Evolutionary conservation across 1,284 basidiomycete genomes (phyloP).

Genomic region (Cutaneotrichosporon curvatum): DNA sequence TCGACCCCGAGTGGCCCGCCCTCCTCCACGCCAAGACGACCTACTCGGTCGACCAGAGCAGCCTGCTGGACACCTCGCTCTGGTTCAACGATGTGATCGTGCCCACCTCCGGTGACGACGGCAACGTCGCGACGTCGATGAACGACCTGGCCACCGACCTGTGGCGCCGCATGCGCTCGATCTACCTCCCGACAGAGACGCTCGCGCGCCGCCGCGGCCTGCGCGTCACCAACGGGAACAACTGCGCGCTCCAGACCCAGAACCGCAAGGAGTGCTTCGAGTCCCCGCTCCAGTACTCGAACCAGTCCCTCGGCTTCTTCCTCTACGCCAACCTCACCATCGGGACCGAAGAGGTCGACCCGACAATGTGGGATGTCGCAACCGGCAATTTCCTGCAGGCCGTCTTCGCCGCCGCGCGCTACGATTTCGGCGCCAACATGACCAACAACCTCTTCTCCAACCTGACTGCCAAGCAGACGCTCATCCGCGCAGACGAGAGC

Average conservation of each 20-base stretch:
- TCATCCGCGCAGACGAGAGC: constrained; percentile 5
- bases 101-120: constrained; percentile 3
- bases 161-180: constrained; percentile 13
- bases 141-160: constrained; percentile 14
- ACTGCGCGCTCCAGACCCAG: constrained; percentile 13
- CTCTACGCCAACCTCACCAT: constrained; percentile 14
- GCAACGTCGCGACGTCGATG: constrained; percentile 5
- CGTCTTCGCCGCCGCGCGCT: constrained; percentile 15
- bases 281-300: constrained; percentile 2
- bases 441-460: constrained; percentile 16
- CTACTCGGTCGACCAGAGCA: constrained; percentile 11
- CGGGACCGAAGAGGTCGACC: background rate
- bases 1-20: constrained; percentile 19
- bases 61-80: constrained; percentile 8
- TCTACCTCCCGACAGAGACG: constrained; percentile 3
- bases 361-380: constrained; percentile 7
- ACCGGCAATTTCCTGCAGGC: constrained; percentile 15
- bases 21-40: constrained; percentile 9
- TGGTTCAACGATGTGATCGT: constrained; percentile 13
- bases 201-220: constrained; percentile 9
- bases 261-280: constrained; percentile 12
- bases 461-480: background rate
- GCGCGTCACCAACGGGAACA: constrained; percentile 9
- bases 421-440: constrained; percentile 19
- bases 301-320: constrained; percentile 12